These are phyloP conservation scores for Chaetomium fimeti DNA, from an alignment of 495 filamentous ascomycete genomes.

Conservation along the genomic window DNA sequence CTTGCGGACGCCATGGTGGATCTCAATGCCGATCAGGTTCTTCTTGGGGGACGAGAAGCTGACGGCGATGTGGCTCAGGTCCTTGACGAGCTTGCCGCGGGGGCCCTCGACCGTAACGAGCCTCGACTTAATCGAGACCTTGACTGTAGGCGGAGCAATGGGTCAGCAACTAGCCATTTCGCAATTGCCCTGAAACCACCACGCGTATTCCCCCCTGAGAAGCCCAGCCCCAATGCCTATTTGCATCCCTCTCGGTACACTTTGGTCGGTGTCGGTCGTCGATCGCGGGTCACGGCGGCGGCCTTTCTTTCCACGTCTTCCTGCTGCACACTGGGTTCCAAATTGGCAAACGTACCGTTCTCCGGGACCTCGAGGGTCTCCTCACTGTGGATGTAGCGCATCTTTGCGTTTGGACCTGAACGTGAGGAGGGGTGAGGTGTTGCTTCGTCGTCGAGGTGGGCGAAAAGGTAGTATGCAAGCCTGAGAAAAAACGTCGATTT, in stretches of 20 bases:
- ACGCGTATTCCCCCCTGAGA: not conserved
- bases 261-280: constrained; percentile 20
- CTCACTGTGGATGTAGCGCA: constrained; percentile 97
- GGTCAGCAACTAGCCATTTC: constrained; percentile 38
- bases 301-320: constrained; percentile 10
- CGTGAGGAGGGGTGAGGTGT: constrained; percentile 42
- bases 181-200: constrained; percentile 19
- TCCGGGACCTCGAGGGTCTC: constrained; percentile 93
- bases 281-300: constrained; percentile 21
- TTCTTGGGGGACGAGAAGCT: constrained; percentile 83
- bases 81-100: constrained; percentile 91
- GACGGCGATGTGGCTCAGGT: constrained; percentile 92
- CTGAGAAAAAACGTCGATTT: constrained; percentile 40
- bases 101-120: constrained; percentile 94
- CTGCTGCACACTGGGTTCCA: constrained; percentile 12
- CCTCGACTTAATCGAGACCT: constrained; percentile 92
- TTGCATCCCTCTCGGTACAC: not conserved
- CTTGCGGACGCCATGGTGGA: constrained; percentile 97
- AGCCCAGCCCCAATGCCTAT: constrained; percentile 9
- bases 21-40: constrained; percentile 85
- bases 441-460: constrained; percentile 40
- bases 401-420: constrained; percentile 57
- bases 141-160: constrained; percentile 62
- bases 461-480: constrained; percentile 34
- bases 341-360: constrained; percentile 71